Evolutionary conservation across 805 yeast species (phyloP), one percentile per base, ranked within the genome.

Genomic region (Metschnikowia reukaufii): DNA sequence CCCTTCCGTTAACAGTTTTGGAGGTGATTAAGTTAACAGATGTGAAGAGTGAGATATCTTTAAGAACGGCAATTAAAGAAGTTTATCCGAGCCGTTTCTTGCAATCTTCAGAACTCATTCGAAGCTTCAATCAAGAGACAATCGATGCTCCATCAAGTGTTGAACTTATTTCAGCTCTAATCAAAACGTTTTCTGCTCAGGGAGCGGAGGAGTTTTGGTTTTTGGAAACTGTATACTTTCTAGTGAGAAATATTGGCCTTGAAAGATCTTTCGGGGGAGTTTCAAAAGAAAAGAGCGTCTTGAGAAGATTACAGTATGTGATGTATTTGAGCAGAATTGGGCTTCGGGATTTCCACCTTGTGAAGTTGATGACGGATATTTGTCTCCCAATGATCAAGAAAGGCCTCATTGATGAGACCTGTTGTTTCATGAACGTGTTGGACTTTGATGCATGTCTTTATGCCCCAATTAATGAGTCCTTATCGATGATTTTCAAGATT

Each of bases 21-120:
- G 72, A 73, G 32, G 54, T 76, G 17, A 39, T 81, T 4, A 58
- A 60, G 18, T 54, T 68, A 18, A 66, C 74, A 13, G 81, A 80
- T 49, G 60, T 72, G 16, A 61, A 71, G 0, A 57, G 61, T 7
- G 74, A 68, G 27, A 15, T 35, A 0, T 49, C 42, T 1, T 33
- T 52, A 13, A 41, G 17, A 8, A 42, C 42, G 3, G 55, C 50
- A 1, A 3, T 46, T 6, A n/a, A 27, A 10, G 36, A 23, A 8
- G 5, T 2, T 12, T 4, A 4, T 3, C 7, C 39, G 17, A 18
- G 8, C 27, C 30, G n/a, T 7, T 35, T 17, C 20, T 27, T 45
- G 16, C 20, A 15, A 15, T 40, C 37, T 20, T 9, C 35, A 13
- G 43, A 30, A 16, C 10, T 31, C 19, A 30, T 31, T 12, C 20